Evolutionary conservation across 768 basidiomycete species (phyloP), one percentile per base, ranked within the genome.

Genomic region (Pilatotrama ljubarskyi): DNA sequence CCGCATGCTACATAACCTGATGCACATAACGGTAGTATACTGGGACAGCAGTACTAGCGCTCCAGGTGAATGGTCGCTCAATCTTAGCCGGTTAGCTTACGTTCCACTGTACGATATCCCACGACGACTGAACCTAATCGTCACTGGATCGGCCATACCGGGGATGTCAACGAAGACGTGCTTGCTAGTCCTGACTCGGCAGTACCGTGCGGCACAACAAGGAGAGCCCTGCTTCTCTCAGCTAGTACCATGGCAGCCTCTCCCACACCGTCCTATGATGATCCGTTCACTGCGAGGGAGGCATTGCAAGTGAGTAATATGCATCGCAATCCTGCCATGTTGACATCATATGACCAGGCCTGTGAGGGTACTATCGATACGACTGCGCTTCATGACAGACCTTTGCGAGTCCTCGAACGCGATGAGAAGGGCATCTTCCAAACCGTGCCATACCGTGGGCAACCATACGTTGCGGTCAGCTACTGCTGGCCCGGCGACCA

Each of bases 401-500:
- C 54, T 20, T n/a, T 55, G 36, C 43, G 54, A 9, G 44, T 55
- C 10, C 42, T 55, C 7, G 22, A 13, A 15, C 36, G 54, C 25
- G 18, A 48, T 11, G n/a, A 2, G 2, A n/a, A 56, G n/a, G 47
- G 47, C 18, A 5, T 32, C 14, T 47, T 37, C 38, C 25, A 48
- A 15, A n/a, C 49, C 5, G 57, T 54, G 15, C 32, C 44, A 17
- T 59, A 47, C 40, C 36, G 6, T 1, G 51, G 24, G 11, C 58
- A 59, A 22, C 58, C 51, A 8, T 59, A 59, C 38, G n/a, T 59
- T 6, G 58, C 58, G n/a, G 54, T 59, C 24, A 59, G 58, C 40
- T 59, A 59, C 18, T 54, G 58, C 52, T 59, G 51, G 58, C 51
- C 58, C 14, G 38, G 48, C 13, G 20, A 38, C 25, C 17, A 22